Conservation (phyloP, 2,329 filamentous ascomycete species). For the Aspergillus quadrilineatus region DNA sequence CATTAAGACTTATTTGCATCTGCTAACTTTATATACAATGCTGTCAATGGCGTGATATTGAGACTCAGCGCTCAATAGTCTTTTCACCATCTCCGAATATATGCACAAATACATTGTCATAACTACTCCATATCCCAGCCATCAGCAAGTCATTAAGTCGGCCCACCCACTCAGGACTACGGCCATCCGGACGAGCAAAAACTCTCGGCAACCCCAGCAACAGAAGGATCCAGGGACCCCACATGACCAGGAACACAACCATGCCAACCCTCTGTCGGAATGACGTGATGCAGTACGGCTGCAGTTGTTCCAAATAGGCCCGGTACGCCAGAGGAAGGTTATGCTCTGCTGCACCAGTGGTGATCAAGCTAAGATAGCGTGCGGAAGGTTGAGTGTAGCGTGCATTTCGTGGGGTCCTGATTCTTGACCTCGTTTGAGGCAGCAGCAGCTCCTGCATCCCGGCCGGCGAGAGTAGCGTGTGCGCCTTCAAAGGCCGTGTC, state of each 20-base stretch:
- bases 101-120: constrained; percentile 63
- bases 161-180: constrained; percentile 66
- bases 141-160: constrained; percentile 54
- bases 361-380: constrained; percentile 79
- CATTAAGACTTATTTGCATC: neutral
- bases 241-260: constrained; percentile 60
- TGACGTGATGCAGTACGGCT: constrained; percentile 69
- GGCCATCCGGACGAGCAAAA: constrained; percentile 65
- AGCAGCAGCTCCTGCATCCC: constrained; percentile 27
- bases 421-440: constrained; percentile 16
- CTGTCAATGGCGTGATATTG: too few species aligned
- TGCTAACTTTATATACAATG: neutral
- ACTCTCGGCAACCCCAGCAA: constrained; percentile 46
- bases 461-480: constrained; percentile 74
- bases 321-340: constrained; percentile 76
- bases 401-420: constrained; percentile 61
- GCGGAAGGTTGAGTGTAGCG: constrained; percentile 78
- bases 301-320: constrained; percentile 66
- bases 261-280: constrained; percentile 65
- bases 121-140: constrained; percentile 60
- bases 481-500: constrained; percentile 71
- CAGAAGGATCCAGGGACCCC: constrained; percentile 59
- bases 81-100: constrained; percentile 86
- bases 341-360: constrained; percentile 75
- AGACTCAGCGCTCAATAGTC: constrained; percentile 38